phyloP scores from a whole-genome alignment of 305 asterid species.

The Fraxinus velutina region DNA sequence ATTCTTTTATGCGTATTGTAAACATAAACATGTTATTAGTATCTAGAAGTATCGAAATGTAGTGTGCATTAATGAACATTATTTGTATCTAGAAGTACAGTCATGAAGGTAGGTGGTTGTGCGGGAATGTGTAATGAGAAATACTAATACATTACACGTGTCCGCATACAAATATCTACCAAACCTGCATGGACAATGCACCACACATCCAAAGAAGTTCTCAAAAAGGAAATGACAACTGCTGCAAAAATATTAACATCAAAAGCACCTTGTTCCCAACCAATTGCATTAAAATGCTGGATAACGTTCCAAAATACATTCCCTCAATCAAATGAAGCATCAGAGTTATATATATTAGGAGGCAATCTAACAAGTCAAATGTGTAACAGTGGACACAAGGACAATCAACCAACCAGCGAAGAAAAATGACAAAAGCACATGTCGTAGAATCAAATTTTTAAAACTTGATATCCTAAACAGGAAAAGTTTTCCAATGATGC shows the following conservation, averaged over 20 bases:
- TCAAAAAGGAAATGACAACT: constrained; percentile 1
- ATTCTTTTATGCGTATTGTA: not conserved
- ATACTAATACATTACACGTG: not conserved
- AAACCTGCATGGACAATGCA: not conserved
- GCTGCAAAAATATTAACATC: constrained; percentile 6
- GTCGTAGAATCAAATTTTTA: not conserved
- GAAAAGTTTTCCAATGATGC: not conserved
- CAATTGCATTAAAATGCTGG: constrained; percentile 20
- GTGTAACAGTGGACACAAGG: not conserved
- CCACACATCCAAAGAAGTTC: not conserved
- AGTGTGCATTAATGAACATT: not conserved
- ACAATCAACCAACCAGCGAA: not conserved
- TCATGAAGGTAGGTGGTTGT: not conserved
- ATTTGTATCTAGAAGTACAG: not conserved
- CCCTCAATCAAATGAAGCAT: constrained; percentile 7
- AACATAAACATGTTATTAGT: not conserved
- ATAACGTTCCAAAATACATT: not conserved
- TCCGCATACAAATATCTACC: not conserved
- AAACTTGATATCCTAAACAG: not conserved
- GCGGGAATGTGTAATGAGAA: not conserved
- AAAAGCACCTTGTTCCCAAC: constrained; percentile 15
- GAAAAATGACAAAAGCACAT: not conserved
- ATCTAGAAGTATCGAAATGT: not conserved
- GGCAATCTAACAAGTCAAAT: constrained; percentile 7
- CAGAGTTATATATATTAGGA: constrained; percentile 2